phyloP scores from a whole-genome alignment of 306 rosid species.

The Prunus mira region DNA sequence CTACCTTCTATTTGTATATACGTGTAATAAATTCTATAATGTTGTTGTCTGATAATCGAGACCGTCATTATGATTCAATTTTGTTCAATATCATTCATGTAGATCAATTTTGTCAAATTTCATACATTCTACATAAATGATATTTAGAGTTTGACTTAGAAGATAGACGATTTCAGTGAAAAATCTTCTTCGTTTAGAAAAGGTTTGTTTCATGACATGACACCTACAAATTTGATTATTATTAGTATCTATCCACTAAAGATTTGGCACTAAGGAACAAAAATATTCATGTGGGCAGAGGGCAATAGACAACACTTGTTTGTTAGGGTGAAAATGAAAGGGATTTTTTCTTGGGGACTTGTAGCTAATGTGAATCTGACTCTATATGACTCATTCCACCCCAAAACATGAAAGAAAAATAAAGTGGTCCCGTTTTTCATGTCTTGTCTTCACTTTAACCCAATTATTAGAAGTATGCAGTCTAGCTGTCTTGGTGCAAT shows the following conservation, averaged over 20 bases:
- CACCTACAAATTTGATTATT: not conserved
- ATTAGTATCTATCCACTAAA: constrained; percentile 33
- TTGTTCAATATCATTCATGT: no score
- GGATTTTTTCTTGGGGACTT: constrained; percentile 19
- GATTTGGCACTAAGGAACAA: constrained; percentile 20
- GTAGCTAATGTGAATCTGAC: not conserved
- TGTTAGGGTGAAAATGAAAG: not conserved
- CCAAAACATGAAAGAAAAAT: constrained; percentile 19
- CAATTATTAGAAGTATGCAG: constrained; percentile 7
- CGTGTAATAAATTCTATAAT: no score
- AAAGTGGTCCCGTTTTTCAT: constrained; percentile 16
- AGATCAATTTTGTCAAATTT: no score
- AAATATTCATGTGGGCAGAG: constrained; percentile 34
- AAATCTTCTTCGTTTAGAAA: not conserved
- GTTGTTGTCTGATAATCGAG: no score
- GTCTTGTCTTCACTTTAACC: constrained; percentile 11
- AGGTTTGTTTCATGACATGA: constrained; percentile 17
- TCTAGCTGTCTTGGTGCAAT: constrained; percentile 16
- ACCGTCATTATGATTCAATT: no score
- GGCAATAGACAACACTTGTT: not conserved
- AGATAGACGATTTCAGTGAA: not conserved
- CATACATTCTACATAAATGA: no score
- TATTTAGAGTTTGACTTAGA: no score
- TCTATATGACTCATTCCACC: constrained; percentile 20
- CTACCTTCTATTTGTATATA: no score